Evolutionary conservation across 805 yeast species (phyloP), one percentile per base, ranked within the genome.

Genomic region (Saccharomycopsis sp.): DNA sequence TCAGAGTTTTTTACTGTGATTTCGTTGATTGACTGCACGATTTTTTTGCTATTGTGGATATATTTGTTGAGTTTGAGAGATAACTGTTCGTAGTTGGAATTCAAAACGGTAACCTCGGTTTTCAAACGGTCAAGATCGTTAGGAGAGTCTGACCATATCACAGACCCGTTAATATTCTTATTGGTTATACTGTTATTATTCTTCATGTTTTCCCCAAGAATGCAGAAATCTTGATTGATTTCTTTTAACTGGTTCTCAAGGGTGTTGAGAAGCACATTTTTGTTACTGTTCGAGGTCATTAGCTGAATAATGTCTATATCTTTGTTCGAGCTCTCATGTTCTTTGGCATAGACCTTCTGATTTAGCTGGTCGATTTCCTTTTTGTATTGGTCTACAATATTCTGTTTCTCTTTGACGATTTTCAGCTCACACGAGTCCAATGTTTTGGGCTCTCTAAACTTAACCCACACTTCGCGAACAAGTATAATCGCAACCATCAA

Each of bases 1-100:
- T 60, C 58, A 23, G 51, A 57, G 23, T 60, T 57, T 24, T 60
- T 60, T n/a, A 57, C 34, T 8, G 60, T 57, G 2, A 50, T 57
- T 35, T 60, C 62, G 14, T 57, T 60, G 17, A 60, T 53, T 9
- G 60, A 50, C 19, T 58, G 55, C 1, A 57, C 47, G 20, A 60
- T 54, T 42, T 54, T 50, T 17, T 57, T 55, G 47, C 53, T 57
- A 41, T 60, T 60, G 17, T 14, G 34, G 23, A 22, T 60, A 24
- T 60, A 57, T 34, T 60, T 55, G 17, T 29, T 34, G 12, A 60
- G 20, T 25, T 51, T 49, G 19, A 56, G 41, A 19, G 41, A 17
- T 3, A 57, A 22, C 5, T 52, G 53, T 3, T 19, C 25, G 8
- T 29, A 42, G 17, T 44, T 56, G n/a, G 47, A 44, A 5, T 50